phyloP scores from a whole-genome alignment of 305 asterid species.

The Stenogyne calaminthoides region DNA sequence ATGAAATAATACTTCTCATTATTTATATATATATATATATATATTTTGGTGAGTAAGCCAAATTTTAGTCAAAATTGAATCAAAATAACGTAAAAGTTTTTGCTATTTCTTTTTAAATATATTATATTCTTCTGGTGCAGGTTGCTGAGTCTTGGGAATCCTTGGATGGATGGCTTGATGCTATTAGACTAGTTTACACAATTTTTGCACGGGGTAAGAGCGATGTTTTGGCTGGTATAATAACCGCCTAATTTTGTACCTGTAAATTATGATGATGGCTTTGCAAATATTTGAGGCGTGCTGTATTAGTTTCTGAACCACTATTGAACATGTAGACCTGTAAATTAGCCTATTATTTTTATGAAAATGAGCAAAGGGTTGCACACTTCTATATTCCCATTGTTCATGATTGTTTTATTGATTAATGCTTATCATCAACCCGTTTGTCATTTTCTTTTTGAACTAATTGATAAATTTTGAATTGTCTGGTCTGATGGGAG shows the following conservation, averaged over 20 bases:
- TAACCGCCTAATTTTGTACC: slow-evolving; percentile 54
- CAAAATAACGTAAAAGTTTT: too few relatives aligned
- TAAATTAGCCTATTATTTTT: slow-evolving; percentile 44
- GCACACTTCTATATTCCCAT: background rate
- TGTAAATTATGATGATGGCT: slow-evolving; percentile 36
- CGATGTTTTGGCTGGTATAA: slow-evolving; percentile 94
- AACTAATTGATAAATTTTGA: too few relatives aligned
- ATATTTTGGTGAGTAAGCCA: too few relatives aligned
- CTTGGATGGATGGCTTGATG: slow-evolving; percentile 98
- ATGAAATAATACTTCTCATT: too few relatives aligned
- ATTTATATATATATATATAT: too few relatives aligned
- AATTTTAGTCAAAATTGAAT: too few relatives aligned
- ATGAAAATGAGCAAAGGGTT: slow-evolving; percentile 45
- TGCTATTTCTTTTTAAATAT: too few relatives aligned
- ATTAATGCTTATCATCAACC: too few relatives aligned
- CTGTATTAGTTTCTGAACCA: slow-evolving; percentile 30
- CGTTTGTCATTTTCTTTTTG: too few relatives aligned
- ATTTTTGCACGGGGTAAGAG: slow-evolving; percentile 89
- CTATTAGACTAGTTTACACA: slow-evolving; percentile 90
- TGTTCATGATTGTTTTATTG: background rate
- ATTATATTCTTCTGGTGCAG: slow-evolving; percentile 39
- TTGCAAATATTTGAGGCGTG: slow-evolving; percentile 32
- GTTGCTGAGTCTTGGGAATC: slow-evolving; percentile 98
- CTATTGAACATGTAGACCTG: slow-evolving; percentile 52
- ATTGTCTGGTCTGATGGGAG: too few relatives aligned